Evolutionary conservation across 352 stramenopile genomes (phyloP), one percentile per base, ranked within the genome.

Genomic region (Pythium aquatile): DNA sequence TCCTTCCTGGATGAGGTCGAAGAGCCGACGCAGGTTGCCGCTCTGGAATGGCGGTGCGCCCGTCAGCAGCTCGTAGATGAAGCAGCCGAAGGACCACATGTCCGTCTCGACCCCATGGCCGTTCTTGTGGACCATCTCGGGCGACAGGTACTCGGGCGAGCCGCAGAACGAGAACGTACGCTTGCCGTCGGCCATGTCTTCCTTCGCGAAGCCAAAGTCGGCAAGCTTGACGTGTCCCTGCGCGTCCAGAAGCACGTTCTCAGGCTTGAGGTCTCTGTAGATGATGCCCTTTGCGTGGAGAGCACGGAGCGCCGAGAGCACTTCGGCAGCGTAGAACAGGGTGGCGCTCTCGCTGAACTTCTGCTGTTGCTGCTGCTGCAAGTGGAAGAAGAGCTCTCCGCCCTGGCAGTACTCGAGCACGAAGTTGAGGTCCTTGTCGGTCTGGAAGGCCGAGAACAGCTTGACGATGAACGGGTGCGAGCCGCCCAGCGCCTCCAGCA

Each of bases 31-130:
- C 66, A 91, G 75, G 67, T 88, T 82, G 56, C 75, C 69, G 66
- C 77, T 77, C 66, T 90, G 80, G 65, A 94, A 94, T 32, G 85
- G 85, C 28, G 85, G 85, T 5, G 74, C 66, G 40, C 85, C 85
- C 11, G 84, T 90, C 13, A 91, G 70, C 24, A 94, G 72, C 61
- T 94, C 85, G 66, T 88, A 94, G 58, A 79, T 77, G 61, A 94
- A 92, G 80, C 85, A 94, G 63, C 85, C 85, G 55, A 92, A 93
- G 7, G 85, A 93, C 85, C 85, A 94, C 77, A 94, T 88, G 72
- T 94, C 85, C 5, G 85, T 94, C 62, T 88, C 77, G 30, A 92
- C 74, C 40, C 80, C 78, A 42, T 94, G 85, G 51, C 85, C 85
- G 35, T 79, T 48, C 33, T 87, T 87, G 53, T 69, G 67, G 46